Evolutionary conservation across 176 grass and related monocot species (phyloP).

Genomic region (Lolium multiflorum): DNA sequence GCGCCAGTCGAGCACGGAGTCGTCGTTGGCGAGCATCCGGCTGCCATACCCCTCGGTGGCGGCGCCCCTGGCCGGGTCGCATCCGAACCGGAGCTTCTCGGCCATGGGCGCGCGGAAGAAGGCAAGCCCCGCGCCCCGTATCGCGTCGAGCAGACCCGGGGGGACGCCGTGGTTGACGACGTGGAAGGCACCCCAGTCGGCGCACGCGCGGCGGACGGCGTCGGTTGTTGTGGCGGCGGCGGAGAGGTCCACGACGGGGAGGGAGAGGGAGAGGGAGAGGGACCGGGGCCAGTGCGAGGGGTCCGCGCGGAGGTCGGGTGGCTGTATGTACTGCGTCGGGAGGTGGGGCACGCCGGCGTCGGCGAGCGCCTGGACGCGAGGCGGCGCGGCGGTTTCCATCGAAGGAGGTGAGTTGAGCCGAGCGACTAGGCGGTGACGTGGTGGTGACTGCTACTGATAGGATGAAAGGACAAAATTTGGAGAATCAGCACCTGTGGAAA

Average conservation of each 20-base stretch:
- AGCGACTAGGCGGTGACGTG: not conserved
- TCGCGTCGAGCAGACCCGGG: constrained; percentile 52
- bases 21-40: constrained; percentile 88
- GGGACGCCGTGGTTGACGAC: constrained; percentile 66
- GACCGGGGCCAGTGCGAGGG: no score
- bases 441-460: not conserved
- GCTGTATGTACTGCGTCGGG: constrained; percentile 73
- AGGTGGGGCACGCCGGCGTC: constrained; percentile 58
- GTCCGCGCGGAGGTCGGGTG: constrained; percentile 47
- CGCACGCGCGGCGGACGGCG: constrained; percentile 52
- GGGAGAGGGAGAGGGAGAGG: not conserved
- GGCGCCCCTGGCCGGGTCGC: constrained; percentile 61
- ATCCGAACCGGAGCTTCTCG: constrained; percentile 72
- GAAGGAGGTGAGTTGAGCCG: not conserved
- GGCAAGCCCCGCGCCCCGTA: constrained; percentile 51
- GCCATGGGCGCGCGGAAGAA: constrained; percentile 77
- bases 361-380: constrained; percentile 71
- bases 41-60: constrained; percentile 87
- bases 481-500: not conserved
- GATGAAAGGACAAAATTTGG: not conserved
- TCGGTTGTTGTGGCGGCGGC: constrained; percentile 19
- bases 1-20: constrained; percentile 90
- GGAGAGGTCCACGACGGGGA: constrained; percentile 71
- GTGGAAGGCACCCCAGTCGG: constrained; percentile 83
- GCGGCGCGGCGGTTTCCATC: constrained; percentile 58